Evolutionary conservation across 768 basidiomycete species (phyloP), one percentile per base, ranked within the genome.

Genomic region (Leccinum truebloodii): DNA sequence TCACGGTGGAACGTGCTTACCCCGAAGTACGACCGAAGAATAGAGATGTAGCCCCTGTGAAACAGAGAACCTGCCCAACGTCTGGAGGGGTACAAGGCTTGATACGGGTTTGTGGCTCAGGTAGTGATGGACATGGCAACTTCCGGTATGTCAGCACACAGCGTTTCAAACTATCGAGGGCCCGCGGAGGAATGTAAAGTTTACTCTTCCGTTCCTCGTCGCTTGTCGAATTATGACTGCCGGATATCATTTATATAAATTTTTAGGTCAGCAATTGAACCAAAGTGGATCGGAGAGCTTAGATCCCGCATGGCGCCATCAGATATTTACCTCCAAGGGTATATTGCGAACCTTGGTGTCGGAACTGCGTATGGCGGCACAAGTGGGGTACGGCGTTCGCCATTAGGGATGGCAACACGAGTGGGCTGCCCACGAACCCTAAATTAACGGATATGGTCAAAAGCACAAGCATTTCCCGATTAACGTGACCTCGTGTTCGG

Each of bases 401-500:
- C 69, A 71, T 65, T 61, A 61, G 7, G 51, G 53, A 62, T 61
- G 63, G 65, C 60, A 59, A 32, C 63, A 59, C 57, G 24, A 39
- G 18, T 49, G 49, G 63, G 8, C 58, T 50, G 28, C 61, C 53
- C 41, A 56, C 61, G 60, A 71, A 73, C 71, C 69, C 70, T 71
- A 72, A 73, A 65, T 61, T 59, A 67, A 65, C 69, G 71, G 73
- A 73, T 67, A 55, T 71, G 61, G 64, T 58, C 35, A 69, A 71
- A 60, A 58, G 58, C 55, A 63, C 69, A 51, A 50, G 46, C 22
- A 67, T 59, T 71, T 63, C 73, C 71, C 57, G 60, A 71, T 73
- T 70, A 58, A 65, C 58, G 26, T 48, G 44, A 53, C 63, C 63
- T 61, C 70, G 65, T 62, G 68, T 59, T 51, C 30, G 57, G 59